Evolutionary conservation across 768 basidiomycete genomes (phyloP).

Genomic region (Serendipita sp.): DNA sequence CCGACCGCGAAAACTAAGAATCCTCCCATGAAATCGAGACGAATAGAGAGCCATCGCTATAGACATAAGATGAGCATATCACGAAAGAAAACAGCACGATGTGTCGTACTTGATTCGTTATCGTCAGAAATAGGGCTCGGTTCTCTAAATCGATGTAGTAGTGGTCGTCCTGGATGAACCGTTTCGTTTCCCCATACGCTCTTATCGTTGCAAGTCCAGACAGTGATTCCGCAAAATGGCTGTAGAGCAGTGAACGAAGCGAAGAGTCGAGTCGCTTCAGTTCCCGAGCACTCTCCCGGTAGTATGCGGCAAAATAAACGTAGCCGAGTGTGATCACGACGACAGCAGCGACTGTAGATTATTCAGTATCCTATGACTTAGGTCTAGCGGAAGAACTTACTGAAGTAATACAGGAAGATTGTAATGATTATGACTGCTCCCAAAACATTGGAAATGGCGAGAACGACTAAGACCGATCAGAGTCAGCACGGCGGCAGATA

Average conservation of each 20-base stretch:
- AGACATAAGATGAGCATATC: neutral
- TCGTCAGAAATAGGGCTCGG: slow-evolving; percentile 47
- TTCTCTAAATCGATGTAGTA: slow-evolving; percentile 59
- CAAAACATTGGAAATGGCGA: slow-evolving; percentile 34
- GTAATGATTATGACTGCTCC: slow-evolving; percentile 41
- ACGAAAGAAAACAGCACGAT: neutral
- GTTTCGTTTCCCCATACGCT: slow-evolving; percentile 45
- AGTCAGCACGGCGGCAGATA: neutral
- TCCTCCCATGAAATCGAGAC: slow-evolving; percentile 54
- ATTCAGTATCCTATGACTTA: neutral
- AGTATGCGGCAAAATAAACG: slow-evolving; percentile 49
- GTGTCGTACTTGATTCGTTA: slow-evolving; percentile 35
- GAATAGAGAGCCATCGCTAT: slow-evolving; percentile 45
- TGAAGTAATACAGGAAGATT: slow-evolving; percentile 43
- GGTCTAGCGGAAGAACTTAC: slow-evolving; percentile 21
- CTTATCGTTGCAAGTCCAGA: slow-evolving; percentile 56
- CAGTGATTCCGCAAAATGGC: slow-evolving; percentile 63
- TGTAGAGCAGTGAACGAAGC: slow-evolving; percentile 56
- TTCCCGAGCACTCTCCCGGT: slow-evolving; percentile 54
- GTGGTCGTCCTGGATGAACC: slow-evolving; percentile 50
- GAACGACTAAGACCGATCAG: slow-evolving; percentile 22
- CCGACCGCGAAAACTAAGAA: slow-evolving; percentile 47
- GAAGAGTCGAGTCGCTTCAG: slow-evolving; percentile 37
- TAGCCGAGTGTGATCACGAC: slow-evolving; percentile 42
- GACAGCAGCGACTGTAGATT: slow-evolving; percentile 33